Evolutionary conservation across 2,329 filamentous ascomycete species (phyloP).

Genomic region (Sporothrix euskadiensis): DNA sequence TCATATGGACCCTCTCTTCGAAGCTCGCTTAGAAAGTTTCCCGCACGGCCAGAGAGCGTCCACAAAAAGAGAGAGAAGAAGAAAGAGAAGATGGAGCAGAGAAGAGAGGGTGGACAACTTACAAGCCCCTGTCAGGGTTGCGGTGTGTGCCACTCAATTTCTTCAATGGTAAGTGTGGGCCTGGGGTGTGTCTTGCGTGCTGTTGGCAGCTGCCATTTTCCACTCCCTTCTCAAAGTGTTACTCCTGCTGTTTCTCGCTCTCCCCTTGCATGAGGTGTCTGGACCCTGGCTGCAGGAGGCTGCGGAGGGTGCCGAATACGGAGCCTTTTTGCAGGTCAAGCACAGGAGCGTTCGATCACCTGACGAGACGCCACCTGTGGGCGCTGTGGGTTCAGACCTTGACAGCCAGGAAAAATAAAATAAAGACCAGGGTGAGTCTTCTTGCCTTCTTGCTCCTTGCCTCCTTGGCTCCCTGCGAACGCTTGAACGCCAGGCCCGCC

Average conservation of each 20-base stretch:
- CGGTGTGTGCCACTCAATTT: background rate
- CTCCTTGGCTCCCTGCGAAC: background rate
- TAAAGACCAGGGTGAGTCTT: background rate
- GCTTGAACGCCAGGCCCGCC: background rate
- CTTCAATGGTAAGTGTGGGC: background rate
- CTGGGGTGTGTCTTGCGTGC: background rate
- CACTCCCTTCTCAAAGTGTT: background rate
- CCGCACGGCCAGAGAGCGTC: background rate
- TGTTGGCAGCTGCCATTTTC: background rate
- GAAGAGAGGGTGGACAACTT: background rate
- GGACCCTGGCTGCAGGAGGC: background rate
- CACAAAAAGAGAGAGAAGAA: background rate
- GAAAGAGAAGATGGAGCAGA: background rate
- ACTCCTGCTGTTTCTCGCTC: background rate
- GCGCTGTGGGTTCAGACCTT: background rate
- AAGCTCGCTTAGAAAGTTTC: background rate
- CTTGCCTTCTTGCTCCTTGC: no score
- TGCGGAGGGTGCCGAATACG: background rate
- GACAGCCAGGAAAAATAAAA: background rate
- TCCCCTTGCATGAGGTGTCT: background rate
- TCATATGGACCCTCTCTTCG: background rate
- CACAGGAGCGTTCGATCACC: constrained; percentile 21
- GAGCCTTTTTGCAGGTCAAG: constrained; percentile 13
- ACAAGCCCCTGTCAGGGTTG: background rate
- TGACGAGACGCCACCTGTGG: constrained; percentile 1